phyloP scores from a whole-genome alignment of 202 grass and related monocot genomes.

The Elaeis oleifera region DNA sequence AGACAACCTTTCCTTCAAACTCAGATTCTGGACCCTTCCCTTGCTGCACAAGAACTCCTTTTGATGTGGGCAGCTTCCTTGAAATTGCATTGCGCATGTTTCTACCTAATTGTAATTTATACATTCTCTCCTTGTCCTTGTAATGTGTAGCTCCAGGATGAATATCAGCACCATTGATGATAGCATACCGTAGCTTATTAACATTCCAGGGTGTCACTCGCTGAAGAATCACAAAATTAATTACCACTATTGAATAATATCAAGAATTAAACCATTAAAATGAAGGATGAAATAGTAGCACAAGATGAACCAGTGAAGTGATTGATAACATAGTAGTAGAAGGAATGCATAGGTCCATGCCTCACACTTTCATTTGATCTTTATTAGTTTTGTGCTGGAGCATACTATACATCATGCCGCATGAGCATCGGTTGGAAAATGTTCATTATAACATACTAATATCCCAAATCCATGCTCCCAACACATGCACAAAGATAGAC shows the following conservation, averaged over 20 bases:
- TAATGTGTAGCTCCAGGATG: slow-evolving; percentile 83
- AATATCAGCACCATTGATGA: slow-evolving; percentile 64
- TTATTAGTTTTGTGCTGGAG: no score
- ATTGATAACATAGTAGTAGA: no score
- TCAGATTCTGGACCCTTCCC: slow-evolving; percentile 62
- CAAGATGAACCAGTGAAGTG: no score
- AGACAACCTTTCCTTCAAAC: slow-evolving; percentile 79
- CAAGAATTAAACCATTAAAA: not conserved
- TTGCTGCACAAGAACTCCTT: slow-evolving; percentile 38
- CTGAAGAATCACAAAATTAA: slow-evolving; percentile 25
- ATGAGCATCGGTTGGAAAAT: no score
- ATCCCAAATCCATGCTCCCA: no score
- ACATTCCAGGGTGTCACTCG: slow-evolving; percentile 80
- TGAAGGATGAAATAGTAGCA: no score
- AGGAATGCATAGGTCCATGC: no score
- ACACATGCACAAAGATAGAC: no score
- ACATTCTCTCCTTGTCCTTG: slow-evolving; percentile 48
- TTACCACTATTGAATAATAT: not conserved
- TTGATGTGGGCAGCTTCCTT: slow-evolving; percentile 57
- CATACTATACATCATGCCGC: no score
- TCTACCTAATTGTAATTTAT: slow-evolving; percentile 43
- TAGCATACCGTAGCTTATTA: slow-evolving; percentile 51
- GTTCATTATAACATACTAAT: no score
- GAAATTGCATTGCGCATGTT: slow-evolving; percentile 33
- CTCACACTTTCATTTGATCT: no score